These are phyloP conservation scores for Calonectria leucothoes DNA, from an alignment of 2,329 filamentous ascomycete genomes.

Conservation along the genomic window DNA sequence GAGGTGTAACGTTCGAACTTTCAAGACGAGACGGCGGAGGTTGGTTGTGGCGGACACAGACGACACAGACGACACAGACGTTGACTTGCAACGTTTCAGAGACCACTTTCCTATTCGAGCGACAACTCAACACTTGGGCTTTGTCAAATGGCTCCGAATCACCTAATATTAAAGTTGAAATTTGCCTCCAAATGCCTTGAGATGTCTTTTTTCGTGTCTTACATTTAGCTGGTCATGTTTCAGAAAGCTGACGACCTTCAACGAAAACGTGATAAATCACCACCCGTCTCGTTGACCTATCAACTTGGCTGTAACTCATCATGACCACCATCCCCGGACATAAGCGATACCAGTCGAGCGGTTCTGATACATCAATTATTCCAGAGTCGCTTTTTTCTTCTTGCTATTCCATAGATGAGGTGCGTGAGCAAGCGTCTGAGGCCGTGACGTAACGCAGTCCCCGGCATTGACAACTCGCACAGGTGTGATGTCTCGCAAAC, in stretches of 20 bases:
- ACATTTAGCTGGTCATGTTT: neutral
- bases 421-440: neutral
- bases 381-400: neutral
- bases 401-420: neutral
- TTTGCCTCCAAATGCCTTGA: neutral
- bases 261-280: neutral
- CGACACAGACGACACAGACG: neutral
- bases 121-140: neutral
- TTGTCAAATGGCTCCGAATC: neutral
- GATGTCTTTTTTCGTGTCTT: neutral
- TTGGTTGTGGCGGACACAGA: neutral
- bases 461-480: neutral
- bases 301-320: constrained; percentile 1
- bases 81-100: constrained; percentile 2
- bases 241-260: neutral
- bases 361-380: neutral
- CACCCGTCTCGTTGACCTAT: neutral
- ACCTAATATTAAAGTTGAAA: neutral
- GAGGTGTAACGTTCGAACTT: neutral
- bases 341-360: neutral
- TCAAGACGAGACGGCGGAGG: too few species aligned
- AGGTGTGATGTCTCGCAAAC: neutral
- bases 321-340: constrained; percentile 6
- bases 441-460: constrained; percentile 3
- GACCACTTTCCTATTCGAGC: neutral